Base-by-base conservation (phyloP, 441 rosid species). In the Sinapis alba region DNA sequence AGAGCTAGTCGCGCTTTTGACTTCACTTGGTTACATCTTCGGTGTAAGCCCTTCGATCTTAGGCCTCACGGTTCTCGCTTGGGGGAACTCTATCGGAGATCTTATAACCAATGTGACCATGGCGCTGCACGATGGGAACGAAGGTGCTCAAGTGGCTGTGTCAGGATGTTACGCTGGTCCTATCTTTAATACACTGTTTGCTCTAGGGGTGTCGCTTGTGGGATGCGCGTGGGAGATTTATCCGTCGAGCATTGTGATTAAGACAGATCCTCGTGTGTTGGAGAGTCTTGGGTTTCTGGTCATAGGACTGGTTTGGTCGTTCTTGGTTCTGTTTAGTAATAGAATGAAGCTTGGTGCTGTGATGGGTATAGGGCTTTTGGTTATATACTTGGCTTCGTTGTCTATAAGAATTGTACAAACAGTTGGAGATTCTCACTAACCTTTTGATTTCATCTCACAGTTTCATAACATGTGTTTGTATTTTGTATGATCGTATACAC, bases 21-120 rank as follows among this genome's bases (percentile, higher is more conserved):
- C 90, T 57, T 88, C 97, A 3, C 9, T 87, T 0, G 99, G 97
- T 7, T 76, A 83, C 15, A 68, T 92, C 21, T 58, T 92, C 13
- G 94, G 96, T n/a, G 89, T 90, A 19, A 82, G 84, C 84, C 94
- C 97, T 71, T 92, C 99, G 12, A 84, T 90, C 73, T 77, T 92
- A 13, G 99, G 99, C 8, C 80, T 94, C 2, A 94, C 97, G 4
- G 86, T 94, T 69, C 92, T 94, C 20, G 97, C 97, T 0, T 92
- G 98, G 97, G 98, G 98, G 6, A 94, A 94, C 7, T 94, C 97
- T 0, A 82, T 90, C 0, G 97, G 98, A n/a, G 99, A 94, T 79
- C 81, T 94, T 66, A 86, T 90, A 60, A 86, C 97, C 0, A 92
- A 92, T 28, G 86, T 84, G 34, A 86, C 99, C 1, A 83, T 94